Evolutionary conservation across 306 rosid genomes (phyloP), one percentile per base, ranked within the genome.

Genomic region (Prunus davidiana): DNA sequence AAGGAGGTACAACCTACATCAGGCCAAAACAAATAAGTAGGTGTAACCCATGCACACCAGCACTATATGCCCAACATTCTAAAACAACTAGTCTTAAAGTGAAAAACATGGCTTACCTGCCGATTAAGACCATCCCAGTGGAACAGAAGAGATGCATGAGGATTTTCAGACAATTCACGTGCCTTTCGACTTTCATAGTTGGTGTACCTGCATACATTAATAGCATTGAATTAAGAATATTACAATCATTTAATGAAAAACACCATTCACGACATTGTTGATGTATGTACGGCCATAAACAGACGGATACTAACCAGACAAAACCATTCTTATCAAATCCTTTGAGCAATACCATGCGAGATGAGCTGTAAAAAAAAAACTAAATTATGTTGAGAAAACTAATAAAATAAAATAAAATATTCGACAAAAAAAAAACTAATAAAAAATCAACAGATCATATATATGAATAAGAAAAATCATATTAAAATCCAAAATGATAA

Each of bases 111-210:
- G 68, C 43, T 84, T 80, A 88, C 98, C 93, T 91, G 93, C 61
- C 97, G 87, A 76, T 92, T 92, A 81, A 89, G 86, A 74, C 90
- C 90, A 49, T 89, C 97, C 99, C 99, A 96, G 56, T 79, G 87
- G 89, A 96, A 96, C 76, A 92, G 93, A 85, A 96, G 89, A 15
- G 98, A 79, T 56, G 98, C 99, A 63, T 75, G 87, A 45, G 99
- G 89, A 89, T 92, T 95, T 86, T 89, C 91, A 67, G 87, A 85
- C 84, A 96, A 87, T 22, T 91, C 88, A 56, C 38, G 83, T 24
- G 86, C 97, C 88, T 96, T 96, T 76, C 2, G 91, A 90, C 98
- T 96, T 76, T 85, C 98, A 85, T 91, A 92, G 84, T 96, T 96
- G 60, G 97, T 96, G 82, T 84, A 91, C 99, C 99, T 96, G 85